Evolutionary conservation across 306 rosid genomes (phyloP).

Genomic region (Sphenostylis stenocarpa): DNA sequence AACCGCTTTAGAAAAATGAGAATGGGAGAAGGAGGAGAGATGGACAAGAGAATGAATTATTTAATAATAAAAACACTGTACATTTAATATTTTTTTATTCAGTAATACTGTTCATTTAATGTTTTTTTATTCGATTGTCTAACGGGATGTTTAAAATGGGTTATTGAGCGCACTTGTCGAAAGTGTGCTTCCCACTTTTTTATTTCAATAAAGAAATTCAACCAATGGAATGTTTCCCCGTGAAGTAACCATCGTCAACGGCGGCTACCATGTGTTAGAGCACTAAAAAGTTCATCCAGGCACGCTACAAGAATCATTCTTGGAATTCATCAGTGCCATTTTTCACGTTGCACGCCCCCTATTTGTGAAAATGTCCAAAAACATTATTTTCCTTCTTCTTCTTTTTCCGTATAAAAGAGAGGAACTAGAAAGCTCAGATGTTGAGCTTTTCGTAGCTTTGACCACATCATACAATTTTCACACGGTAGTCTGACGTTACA

Average conservation of each 20-base stretch:
- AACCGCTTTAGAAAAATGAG: too few species aligned
- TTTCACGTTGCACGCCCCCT: constrained; percentile 21
- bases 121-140: too few species aligned
- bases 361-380: constrained; percentile 41
- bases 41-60: too few species aligned
- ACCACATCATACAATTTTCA: background rate
- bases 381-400: background rate
- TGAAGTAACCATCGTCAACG: background rate
- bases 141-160: too few species aligned
- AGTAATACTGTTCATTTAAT: too few species aligned
- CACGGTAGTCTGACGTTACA: background rate
- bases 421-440: background rate
- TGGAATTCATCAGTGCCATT: background rate
- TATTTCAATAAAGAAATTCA: background rate
- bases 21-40: too few species aligned
- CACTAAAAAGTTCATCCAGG: background rate
- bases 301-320: background rate
- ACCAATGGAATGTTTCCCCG: background rate
- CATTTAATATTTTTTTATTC: too few species aligned
- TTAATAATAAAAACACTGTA: too few species aligned
- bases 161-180: background rate
- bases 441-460: constrained; percentile 6
- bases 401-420: background rate
- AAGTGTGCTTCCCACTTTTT: background rate
- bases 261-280: background rate